Evolutionary conservation across 805 yeast genomes (phyloP).

Genomic region (Naumovozyma baii): DNA sequence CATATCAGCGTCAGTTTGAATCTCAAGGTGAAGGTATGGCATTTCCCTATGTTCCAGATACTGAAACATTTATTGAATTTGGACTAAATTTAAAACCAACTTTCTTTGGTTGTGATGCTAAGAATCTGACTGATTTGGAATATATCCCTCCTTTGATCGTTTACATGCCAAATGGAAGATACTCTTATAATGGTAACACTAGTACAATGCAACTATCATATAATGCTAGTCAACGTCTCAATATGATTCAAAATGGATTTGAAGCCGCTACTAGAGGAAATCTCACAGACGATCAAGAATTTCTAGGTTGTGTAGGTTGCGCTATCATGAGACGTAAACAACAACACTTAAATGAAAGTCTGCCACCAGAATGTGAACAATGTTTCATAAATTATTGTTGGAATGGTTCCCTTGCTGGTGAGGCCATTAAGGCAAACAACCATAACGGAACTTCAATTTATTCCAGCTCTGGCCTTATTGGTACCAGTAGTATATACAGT

Average conservation of each 20-base stretch:
- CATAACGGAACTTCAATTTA: slow-evolving; percentile 5
- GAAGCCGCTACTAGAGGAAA: slow-evolving; percentile 61
- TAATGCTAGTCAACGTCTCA: slow-evolving; percentile 43
- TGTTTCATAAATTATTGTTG: slow-evolving; percentile 67
- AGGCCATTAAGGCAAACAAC: neutral
- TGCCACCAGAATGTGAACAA: slow-evolving; percentile 55
- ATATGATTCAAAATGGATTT: slow-evolving; percentile 65
- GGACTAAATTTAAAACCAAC: slow-evolving; percentile 63
- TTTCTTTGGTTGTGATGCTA: slow-evolving; percentile 74
- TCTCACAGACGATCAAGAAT: slow-evolving; percentile 56
- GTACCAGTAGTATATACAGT: neutral
- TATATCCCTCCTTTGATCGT: slow-evolving; percentile 64
- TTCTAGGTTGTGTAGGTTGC: slow-evolving; percentile 72
- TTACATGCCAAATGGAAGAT: slow-evolving; percentile 66
- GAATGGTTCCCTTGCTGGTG: slow-evolving; percentile 34
- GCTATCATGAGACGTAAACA: slow-evolving; percentile 72
- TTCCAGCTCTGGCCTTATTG: neutral
- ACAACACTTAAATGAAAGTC: slow-evolving; percentile 53
- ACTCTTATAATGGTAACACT: slow-evolving; percentile 55
- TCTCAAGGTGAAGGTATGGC: slow-evolving; percentile 46
- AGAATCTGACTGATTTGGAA: slow-evolving; percentile 47
- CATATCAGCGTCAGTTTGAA: slow-evolving; percentile 50
- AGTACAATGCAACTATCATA: slow-evolving; percentile 63
- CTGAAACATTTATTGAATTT: slow-evolving; percentile 44
- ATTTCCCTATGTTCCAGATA: slow-evolving; percentile 77